phyloP scores from a whole-genome alignment of 2,329 filamentous ascomycete genomes.

The Verruconis gallopava region DNA sequence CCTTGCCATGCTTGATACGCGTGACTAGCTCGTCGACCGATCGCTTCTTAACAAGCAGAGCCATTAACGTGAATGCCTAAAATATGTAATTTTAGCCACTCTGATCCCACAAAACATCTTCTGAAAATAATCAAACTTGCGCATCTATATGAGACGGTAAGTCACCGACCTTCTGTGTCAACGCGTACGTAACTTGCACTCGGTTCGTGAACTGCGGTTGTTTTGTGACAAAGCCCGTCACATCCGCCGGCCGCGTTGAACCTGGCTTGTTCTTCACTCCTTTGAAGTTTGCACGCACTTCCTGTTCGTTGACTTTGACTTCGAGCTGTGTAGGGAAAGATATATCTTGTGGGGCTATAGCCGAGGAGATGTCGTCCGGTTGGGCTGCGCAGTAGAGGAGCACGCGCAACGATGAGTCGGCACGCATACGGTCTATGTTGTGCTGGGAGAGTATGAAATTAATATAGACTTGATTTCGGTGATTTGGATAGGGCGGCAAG shows the following conservation, averaged over 20 bases:
- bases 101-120: neutral
- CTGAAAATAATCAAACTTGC: neutral
- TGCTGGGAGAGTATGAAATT: conserved; percentile 44
- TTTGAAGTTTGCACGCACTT: conserved; percentile 84
- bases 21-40: conserved; percentile 59
- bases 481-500: conserved; percentile 52
- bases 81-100: conserved; percentile 1
- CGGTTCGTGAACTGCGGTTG: conserved; percentile 60
- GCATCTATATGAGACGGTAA: neutral
- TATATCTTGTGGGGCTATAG: conserved; percentile 49
- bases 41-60: conserved; percentile 64
- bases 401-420: conserved; percentile 52
- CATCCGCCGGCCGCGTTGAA: conserved; percentile 84
- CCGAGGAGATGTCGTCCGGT: conserved; percentile 15
- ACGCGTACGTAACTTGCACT: conserved; percentile 78
- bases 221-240: conserved; percentile 57
- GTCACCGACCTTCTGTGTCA: conserved; percentile 62
- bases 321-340: conserved; percentile 88
- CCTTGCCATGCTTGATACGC: conserved; percentile 51
- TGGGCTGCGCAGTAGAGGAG: conserved; percentile 68
- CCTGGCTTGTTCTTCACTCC: conserved; percentile 94
- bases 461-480: conserved; percentile 45
- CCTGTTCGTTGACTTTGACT: conserved; percentile 75
- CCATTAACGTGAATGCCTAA: conserved; percentile 40
- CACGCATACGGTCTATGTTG: conserved; percentile 41